Percentiles rank a stretch among this genome's conserved stretches.
phyloP scores from a whole-genome alignment of 129 eudicot genomes.

The Artemisia argyi region DNA sequence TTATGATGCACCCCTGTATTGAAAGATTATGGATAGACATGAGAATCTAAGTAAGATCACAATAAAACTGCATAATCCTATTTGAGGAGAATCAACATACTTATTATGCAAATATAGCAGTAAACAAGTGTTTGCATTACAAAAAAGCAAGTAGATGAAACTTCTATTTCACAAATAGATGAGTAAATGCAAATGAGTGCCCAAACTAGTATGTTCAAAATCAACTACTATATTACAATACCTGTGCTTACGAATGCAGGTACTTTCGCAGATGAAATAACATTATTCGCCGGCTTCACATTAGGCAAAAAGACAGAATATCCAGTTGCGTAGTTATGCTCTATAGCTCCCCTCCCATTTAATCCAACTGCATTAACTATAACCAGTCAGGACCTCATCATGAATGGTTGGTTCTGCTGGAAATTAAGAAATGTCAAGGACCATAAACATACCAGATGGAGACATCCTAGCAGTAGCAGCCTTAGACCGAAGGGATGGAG shows the following conservation, averaged over 20 bases:
- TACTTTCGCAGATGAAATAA: slow-evolving; percentile 35
- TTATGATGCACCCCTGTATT: slow-evolving; percentile 57
- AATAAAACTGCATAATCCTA: neutral
- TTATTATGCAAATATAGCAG: neutral
- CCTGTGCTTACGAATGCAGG: slow-evolving; percentile 48
- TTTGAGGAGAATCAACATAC: neutral
- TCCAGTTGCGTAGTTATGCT: slow-evolving; percentile 50
- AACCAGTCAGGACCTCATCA: slow-evolving; percentile 12
- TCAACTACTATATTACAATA: slow-evolving; percentile 7
- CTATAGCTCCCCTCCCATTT: slow-evolving; percentile 36
- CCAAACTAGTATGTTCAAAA: neutral
- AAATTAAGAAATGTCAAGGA: neutral
- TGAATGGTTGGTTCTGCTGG: neutral
- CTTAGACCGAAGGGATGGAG: slow-evolving; percentile 82
- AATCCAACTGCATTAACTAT: slow-evolving; percentile 44
- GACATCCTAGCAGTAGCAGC: slow-evolving; percentile 55
- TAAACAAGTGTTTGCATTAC: neutral
- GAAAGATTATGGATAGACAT: neutral
- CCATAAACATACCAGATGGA: slow-evolving; percentile 53
- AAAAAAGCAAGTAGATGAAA: neutral
- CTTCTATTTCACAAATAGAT: too few species aligned
- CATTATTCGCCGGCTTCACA: slow-evolving; percentile 39
- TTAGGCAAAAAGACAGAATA: slow-evolving; percentile 47
- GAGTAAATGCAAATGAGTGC: neutral
- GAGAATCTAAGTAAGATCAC: neutral